phyloP scores from a whole-genome alignment of 768 basidiomycete species.

The Suillus alpinus region DNA sequence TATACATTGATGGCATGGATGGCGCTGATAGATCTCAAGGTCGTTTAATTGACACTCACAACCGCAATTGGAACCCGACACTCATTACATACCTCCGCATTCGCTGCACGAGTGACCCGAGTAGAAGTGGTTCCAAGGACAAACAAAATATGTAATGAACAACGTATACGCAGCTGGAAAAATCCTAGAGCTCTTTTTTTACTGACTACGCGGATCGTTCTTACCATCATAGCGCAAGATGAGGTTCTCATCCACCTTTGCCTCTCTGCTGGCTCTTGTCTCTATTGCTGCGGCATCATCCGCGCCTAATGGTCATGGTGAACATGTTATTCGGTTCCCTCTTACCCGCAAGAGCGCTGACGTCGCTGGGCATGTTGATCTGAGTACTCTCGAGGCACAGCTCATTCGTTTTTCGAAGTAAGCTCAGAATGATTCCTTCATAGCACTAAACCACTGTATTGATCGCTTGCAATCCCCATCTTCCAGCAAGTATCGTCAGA shows the following conservation, averaged over 20 bases:
- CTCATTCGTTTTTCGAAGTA: background rate
- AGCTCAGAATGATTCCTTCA: background rate
- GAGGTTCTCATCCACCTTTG: background rate
- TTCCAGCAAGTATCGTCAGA: background rate
- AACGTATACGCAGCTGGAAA: background rate
- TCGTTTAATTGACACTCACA: background rate
- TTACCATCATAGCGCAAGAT: background rate
- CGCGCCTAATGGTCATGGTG: background rate
- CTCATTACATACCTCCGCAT: background rate
- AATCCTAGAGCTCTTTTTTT: background rate
- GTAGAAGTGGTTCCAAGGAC: background rate
- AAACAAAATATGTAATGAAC: background rate
- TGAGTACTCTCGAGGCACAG: background rate
- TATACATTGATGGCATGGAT: background rate
- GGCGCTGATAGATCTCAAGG: background rate
- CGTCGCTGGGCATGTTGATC: background rate
- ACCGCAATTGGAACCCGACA: too few relatives aligned
- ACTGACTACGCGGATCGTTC: background rate
- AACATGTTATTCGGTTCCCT: background rate
- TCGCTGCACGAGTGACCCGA: background rate
- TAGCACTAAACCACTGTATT: background rate
- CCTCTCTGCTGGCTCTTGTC: background rate
- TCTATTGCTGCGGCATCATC: background rate
- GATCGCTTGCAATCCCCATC: background rate
- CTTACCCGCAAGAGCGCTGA: background rate